phyloP scores from a whole-genome alignment of 345 rosid species.

The Populus nigra region DNA sequence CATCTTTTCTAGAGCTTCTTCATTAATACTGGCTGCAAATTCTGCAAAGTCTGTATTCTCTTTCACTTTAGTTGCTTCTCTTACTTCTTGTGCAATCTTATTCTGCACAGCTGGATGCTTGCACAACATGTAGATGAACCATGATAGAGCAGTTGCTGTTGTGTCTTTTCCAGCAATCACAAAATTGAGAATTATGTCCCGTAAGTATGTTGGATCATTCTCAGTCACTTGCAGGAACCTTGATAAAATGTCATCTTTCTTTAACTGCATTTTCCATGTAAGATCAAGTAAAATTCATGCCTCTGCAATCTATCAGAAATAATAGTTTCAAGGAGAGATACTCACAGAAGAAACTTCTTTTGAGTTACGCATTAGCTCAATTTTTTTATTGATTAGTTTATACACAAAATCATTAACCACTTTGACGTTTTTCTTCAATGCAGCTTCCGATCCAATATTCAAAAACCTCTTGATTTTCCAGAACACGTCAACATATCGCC shows the following conservation, averaged over 20 bases:
- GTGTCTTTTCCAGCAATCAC: conserved; percentile 43
- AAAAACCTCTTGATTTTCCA: conserved; percentile 41
- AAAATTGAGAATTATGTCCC: conserved; percentile 46
- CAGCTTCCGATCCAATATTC: conserved; percentile 38
- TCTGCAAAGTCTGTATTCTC: conserved; percentile 16
- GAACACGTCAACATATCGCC: conserved; percentile 35
- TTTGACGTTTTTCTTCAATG: conserved; percentile 37
- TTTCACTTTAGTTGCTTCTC: conserved; percentile 13
- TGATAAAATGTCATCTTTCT: conserved; percentile 38
- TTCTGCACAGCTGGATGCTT: conserved; percentile 35
- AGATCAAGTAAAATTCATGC: too few relatives aligned
- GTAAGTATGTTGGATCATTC: conserved; percentile 43
- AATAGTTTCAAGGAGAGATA: background rate
- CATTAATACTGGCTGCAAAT: conserved; percentile 27
- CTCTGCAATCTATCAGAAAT: too few relatives aligned
- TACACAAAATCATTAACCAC: conserved; percentile 32
- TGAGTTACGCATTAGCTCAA: too few relatives aligned
- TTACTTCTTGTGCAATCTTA: conserved; percentile 27
- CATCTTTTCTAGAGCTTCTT: conserved; percentile 39
- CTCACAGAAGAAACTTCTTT: background rate
- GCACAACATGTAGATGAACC: conserved; percentile 44
- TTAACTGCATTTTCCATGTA: conserved; percentile 15
- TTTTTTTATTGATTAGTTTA: conserved; percentile 16
- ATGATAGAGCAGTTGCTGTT: conserved; percentile 37
- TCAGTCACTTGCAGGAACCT: conserved; percentile 45